These are phyloP conservation scores for Phytophthora constricta DNA, from an alignment of 352 stramenopile genomes.

Conservation along the genomic window DNA sequence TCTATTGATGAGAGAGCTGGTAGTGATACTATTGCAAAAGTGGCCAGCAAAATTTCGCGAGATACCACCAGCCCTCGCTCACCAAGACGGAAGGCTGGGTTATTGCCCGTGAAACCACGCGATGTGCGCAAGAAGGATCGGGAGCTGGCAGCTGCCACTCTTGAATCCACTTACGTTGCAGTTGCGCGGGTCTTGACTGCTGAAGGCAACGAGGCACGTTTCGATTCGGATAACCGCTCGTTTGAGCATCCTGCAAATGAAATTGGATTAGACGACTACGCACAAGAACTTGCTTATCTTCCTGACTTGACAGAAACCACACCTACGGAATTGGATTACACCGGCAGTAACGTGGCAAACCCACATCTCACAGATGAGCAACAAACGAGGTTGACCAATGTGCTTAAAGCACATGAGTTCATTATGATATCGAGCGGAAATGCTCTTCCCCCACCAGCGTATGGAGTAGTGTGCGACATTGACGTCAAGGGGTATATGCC, in stretches of 20 bases:
- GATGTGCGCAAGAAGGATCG: background rate
- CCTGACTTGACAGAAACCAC: background rate
- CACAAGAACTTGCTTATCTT: background rate
- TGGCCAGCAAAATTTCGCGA: too few relatives aligned
- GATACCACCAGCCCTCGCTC: background rate
- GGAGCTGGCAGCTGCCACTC: background rate
- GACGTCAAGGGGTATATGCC: background rate
- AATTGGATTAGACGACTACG: background rate
- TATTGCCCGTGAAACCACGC: background rate
- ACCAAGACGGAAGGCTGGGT: too few relatives aligned
- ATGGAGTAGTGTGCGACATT: constrained; percentile 9
- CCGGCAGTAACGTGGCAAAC: background rate
- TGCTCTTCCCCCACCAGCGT: constrained; percentile 4
- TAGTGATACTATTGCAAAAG: too few relatives aligned
- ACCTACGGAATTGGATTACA: constrained; percentile 1
- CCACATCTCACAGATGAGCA: background rate
- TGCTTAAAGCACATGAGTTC: background rate
- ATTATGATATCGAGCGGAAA: constrained; percentile 15
- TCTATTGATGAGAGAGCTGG: too few relatives aligned
- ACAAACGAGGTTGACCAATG: background rate
- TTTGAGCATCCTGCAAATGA: background rate
- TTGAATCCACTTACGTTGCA: background rate
- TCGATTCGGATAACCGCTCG: background rate
- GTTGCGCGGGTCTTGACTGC: background rate
- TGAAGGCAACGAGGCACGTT: background rate